Base-by-base conservation (phyloP, 768 basidiomycete species). In the Lactarius hengduanensis region DNA sequence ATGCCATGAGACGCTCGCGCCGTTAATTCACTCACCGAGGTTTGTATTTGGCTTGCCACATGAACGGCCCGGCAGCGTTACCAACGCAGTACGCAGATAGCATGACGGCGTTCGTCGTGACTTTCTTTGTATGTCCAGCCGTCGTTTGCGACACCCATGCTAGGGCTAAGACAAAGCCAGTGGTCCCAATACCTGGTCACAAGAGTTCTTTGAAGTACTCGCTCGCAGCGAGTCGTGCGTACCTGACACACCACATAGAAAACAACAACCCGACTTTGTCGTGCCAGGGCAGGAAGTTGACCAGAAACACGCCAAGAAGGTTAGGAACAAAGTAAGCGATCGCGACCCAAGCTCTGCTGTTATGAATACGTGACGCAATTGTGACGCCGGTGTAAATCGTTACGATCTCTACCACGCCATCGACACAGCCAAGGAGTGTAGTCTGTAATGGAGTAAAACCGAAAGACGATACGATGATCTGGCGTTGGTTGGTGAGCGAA, bases 61-160 rank as follows among this genome's bases (percentile, higher is more conserved):
- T 89, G 71, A 90, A 88, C 0, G 90, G 89, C n/a, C 84, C 85
- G 0, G 83, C 83, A 2, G 88, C 78, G 64, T 92, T 91, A 34
- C 85, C 84, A 26, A 86, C 67, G 69, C 85, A 86, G 72, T 91
- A 92, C 0, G 88, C 87, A 53, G 82, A 82, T 13, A 92, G 80
- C 81, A 91, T 83, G 68, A 92, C 85, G 0, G 91, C 88, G 71
- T 92, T 91, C 70, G 77, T 69, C 26, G 90, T 88, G 0, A 92
- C 81, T 67, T 82, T 80, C 76, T 90, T 90, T 38, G 89, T 91
- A 71, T 90, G 89, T 0, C 88, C 89, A 0, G 88, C 83, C 0
- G 87, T 90, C 7, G 88, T 83, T 53, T 75, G 82, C 1, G 82
- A 83, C 18, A 90, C 72, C 90, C 90, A 91, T 3, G 86, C 80